Conservation (phyloP, 768 basidiomycete genomes). For the Lactifluus subvellereus region DNA sequence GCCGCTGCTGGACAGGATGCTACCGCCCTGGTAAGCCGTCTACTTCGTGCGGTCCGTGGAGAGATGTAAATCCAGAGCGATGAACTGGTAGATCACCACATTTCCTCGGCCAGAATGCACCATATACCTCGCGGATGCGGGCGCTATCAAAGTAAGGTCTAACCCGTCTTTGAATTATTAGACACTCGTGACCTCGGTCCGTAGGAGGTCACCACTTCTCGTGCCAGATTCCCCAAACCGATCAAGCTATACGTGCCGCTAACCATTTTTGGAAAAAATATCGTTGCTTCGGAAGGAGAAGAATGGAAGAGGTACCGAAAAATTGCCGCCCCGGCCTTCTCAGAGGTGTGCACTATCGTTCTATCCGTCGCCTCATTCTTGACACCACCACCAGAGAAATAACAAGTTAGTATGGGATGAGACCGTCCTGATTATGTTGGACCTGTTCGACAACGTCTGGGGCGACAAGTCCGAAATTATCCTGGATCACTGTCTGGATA, state of each 20-base stretch:
- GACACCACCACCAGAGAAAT: slow-evolving; percentile 28
- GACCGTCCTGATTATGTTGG: slow-evolving; percentile 30
- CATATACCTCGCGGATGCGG: slow-evolving; percentile 15
- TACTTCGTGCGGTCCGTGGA: not conserved
- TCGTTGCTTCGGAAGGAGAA: slow-evolving; percentile 58
- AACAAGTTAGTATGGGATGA: slow-evolving; percentile 39
- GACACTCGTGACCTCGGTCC: not conserved
- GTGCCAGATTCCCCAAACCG: slow-evolving; percentile 54
- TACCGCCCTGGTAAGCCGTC: not conserved
- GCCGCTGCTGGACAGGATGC: slow-evolving; percentile 11
- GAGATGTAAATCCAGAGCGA: not conserved
- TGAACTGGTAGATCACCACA: not conserved
- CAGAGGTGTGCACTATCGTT: slow-evolving; percentile 38
- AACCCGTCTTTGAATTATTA: not conserved
- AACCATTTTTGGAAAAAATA: slow-evolving; percentile 51
- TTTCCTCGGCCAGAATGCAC: not conserved
- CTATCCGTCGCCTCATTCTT: not conserved
- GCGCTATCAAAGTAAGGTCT: slow-evolving; percentile 15
- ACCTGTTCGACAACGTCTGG: slow-evolving; percentile 43
- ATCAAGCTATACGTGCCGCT: slow-evolving; percentile 41
- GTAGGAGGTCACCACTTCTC: slow-evolving; percentile 46
- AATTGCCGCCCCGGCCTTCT: slow-evolving; percentile 59
- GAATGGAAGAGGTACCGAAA: slow-evolving; percentile 63
- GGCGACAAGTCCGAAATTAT: slow-evolving; percentile 35
- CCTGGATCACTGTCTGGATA: slow-evolving; percentile 43